Percentiles rank a stretch among this genome's conserved stretches.
Evolutionary conservation across 345 rosid genomes (phyloP).

Genomic region (Durio zibethinus): DNA sequence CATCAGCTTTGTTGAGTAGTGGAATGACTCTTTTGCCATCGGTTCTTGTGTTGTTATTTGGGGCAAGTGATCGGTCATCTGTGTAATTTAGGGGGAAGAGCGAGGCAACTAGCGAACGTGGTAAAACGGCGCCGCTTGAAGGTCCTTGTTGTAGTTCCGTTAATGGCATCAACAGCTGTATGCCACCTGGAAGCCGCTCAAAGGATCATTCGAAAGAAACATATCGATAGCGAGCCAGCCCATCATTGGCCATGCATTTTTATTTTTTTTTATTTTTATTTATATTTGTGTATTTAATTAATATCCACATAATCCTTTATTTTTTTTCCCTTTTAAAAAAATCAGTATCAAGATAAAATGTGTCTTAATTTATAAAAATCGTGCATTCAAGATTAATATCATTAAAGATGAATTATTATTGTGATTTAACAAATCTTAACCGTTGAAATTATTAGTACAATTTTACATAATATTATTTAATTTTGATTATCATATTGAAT

Average conservation of each 20-base stretch:
- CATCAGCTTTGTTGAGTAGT: neutral
- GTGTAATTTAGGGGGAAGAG: neutral
- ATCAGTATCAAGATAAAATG: no score
- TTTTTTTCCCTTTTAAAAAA: no score
- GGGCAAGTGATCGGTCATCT: slow-evolving; percentile 32
- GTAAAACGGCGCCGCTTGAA: slow-evolving; percentile 23
- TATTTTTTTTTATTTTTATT: neutral
- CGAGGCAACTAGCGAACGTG: neutral
- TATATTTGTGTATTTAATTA: neutral
- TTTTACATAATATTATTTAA: no score
- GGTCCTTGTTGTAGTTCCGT: neutral
- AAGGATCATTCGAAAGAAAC: slow-evolving; percentile 1
- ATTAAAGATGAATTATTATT: no score
- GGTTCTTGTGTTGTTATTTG: neutral
- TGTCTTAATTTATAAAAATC: no score
- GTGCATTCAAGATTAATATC: no score
- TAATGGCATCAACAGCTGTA: slow-evolving; percentile 34
- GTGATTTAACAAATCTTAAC: no score
- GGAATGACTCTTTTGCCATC: slow-evolving; percentile 18
- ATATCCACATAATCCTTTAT: neutral
- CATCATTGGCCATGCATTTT: slow-evolving; percentile 20
- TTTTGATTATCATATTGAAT: no score
- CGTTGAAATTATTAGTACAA: no score
- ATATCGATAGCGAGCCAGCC: slow-evolving; percentile 36
- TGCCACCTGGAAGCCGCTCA: slow-evolving; percentile 43